Conservation (phyloP, 768 basidiomycete species). For the Vararia minispora region DNA sequence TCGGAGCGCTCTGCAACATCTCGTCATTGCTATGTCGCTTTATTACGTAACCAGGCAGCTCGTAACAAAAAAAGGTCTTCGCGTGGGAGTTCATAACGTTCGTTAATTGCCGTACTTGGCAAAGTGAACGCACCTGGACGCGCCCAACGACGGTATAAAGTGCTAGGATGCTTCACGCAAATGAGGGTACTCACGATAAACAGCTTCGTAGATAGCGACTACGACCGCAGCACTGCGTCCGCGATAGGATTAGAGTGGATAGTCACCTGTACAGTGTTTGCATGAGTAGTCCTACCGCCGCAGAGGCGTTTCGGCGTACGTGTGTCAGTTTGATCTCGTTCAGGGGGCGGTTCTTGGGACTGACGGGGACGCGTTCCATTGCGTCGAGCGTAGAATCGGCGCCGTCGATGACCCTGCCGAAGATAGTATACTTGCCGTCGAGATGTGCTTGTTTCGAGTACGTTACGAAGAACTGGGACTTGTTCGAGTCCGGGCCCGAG, state of each 20-base stretch:
- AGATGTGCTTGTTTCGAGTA: slow-evolving; percentile 91
- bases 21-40: no score
- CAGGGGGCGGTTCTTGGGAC: slow-evolving; percentile 79
- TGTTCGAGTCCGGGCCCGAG: slow-evolving; percentile 88
- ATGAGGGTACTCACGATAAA: no score
- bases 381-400: slow-evolving; percentile 86
- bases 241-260: slow-evolving; percentile 96
- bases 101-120: no score
- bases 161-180: no score
- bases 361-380: slow-evolving; percentile 91
- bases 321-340: slow-evolving; percentile 73
- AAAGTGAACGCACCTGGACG: no score
- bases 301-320: slow-evolving; percentile 34
- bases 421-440: slow-evolving; percentile 89
- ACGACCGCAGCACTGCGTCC: slow-evolving; percentile 43
- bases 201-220: slow-evolving; percentile 1
- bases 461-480: slow-evolving; percentile 81
- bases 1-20: no score
- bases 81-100: no score
- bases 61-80: no score
- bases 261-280: slow-evolving; percentile 43
- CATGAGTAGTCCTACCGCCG: no score
- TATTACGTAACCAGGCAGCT: no score
- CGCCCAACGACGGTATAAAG: no score
- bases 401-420: slow-evolving; percentile 98